These are phyloP conservation scores for Phaseolus lunatus DNA, from an alignment of 306 rosid species.

Conservation along the genomic window DNA sequence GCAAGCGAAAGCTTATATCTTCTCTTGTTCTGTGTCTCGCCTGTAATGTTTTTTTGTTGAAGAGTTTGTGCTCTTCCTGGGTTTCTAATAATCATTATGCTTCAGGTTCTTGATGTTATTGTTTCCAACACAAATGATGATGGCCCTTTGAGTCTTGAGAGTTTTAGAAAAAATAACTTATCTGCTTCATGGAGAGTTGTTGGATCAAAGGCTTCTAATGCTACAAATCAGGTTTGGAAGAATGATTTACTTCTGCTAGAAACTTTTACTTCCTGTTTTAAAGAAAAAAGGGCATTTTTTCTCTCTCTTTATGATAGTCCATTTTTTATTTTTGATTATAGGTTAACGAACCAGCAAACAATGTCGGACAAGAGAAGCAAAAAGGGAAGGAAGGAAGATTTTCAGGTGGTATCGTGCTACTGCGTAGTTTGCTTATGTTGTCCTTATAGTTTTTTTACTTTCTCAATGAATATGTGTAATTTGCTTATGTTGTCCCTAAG, in stretches of 20 bases:
- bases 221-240: slow-evolving; percentile 66
- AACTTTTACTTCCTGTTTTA: slow-evolving; percentile 18
- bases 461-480: slow-evolving; percentile 24
- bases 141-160: slow-evolving; percentile 89
- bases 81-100: slow-evolving; percentile 42
- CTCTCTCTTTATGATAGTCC: slow-evolving; percentile 30
- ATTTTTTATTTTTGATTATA: slow-evolving; percentile 33
- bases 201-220: slow-evolving; percentile 56
- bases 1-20: slow-evolving; percentile 55
- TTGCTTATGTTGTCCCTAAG: slow-evolving; percentile 16
- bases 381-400: slow-evolving; percentile 49
- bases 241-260: slow-evolving; percentile 37
- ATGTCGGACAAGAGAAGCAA: slow-evolving; percentile 52
- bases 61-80: slow-evolving; percentile 39
- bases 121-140: slow-evolving; percentile 71
- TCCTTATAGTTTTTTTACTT: slow-evolving; percentile 27
- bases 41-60: slow-evolving; percentile 14
- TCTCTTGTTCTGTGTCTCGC: slow-evolving; percentile 13
- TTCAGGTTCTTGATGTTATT: slow-evolving; percentile 83
- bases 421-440: slow-evolving; percentile 20
- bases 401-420: slow-evolving; percentile 55
- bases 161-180: slow-evolving; percentile 72
- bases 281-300: background rate
- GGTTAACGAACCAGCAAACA: slow-evolving; percentile 55
- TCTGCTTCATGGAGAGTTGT: slow-evolving; percentile 83